Conservation (phyloP, 768 basidiomycete species). For the Boletus tomentosulus region DNA sequence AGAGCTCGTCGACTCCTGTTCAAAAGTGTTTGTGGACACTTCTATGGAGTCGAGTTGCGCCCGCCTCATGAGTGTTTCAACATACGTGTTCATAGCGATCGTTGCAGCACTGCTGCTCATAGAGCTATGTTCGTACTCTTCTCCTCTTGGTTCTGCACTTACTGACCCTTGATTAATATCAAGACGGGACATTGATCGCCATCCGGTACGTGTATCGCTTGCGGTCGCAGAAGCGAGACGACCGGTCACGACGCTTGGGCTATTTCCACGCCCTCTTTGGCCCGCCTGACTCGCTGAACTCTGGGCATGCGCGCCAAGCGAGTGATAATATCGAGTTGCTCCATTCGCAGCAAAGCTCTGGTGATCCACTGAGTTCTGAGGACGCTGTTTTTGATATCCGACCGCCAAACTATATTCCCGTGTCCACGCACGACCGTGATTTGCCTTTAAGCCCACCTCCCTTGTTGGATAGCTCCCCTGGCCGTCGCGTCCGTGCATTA, state of each 20-base stretch:
- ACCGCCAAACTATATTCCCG: conserved; percentile 10
- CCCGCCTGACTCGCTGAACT: conserved; percentile 6
- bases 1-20: conserved; percentile 43
- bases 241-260: conserved; percentile 32
- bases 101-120: conserved; percentile 43
- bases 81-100: conserved; percentile 44
- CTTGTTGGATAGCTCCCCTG: conserved; percentile 9
- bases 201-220: conserved; percentile 53
- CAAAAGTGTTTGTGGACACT: conserved; percentile 38
- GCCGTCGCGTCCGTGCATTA: conserved; percentile 26
- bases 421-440: conserved; percentile 18
- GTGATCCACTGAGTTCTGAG: conserved; percentile 10
- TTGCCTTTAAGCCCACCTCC: conserved; percentile 6
- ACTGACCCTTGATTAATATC: conserved; percentile 1
- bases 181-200: conserved; percentile 52
- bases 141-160: not conserved
- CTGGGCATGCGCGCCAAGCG: conserved; percentile 17
- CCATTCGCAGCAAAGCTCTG: conserved; percentile 7
- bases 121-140: conserved; percentile 50
- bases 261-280: conserved; percentile 28
- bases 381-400: conserved; percentile 23
- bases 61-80: conserved; percentile 38
- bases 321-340: conserved; percentile 32
- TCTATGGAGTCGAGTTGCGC: conserved; percentile 43
- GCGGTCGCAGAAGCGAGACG: conserved; percentile 44